Conservation (phyloP, 2,329 filamentous ascomycete genomes). For the Ceratocystiopsis minuta region DNA sequence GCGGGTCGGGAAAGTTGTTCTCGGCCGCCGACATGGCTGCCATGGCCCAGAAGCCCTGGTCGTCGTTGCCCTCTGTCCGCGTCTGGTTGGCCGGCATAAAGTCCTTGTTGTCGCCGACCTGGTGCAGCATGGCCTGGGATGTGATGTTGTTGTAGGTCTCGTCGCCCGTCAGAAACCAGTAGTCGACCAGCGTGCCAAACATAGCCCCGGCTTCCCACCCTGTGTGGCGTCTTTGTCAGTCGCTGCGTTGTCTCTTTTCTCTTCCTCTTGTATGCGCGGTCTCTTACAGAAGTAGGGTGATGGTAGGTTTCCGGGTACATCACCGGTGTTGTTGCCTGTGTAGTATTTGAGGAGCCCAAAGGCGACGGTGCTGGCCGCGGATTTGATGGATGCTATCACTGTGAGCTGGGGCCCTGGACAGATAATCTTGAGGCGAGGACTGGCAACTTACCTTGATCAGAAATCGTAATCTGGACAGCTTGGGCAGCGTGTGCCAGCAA, state of each 20-base stretch:
- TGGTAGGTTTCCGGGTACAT: slow-evolving; percentile 38
- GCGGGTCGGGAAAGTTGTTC: slow-evolving; percentile 53
- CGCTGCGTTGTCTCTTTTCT: no score
- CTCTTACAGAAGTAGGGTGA: slow-evolving; percentile 44
- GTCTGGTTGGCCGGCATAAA: slow-evolving; percentile 53
- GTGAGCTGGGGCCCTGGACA: background rate
- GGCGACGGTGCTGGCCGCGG: slow-evolving; percentile 26
- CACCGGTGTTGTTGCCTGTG: slow-evolving; percentile 40
- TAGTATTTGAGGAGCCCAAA: slow-evolving; percentile 25
- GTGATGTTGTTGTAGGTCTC: slow-evolving; percentile 42
- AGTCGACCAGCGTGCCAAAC: slow-evolving; percentile 54
- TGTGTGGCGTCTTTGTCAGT: slow-evolving; percentile 8
- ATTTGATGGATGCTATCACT: slow-evolving; percentile 30
- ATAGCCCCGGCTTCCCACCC: slow-evolving; percentile 60
- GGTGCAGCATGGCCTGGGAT: slow-evolving; percentile 40
- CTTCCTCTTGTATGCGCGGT: no score
- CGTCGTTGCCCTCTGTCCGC: slow-evolving; percentile 47
- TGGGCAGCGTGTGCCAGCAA: slow-evolving; percentile 6
- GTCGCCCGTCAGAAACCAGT: slow-evolving; percentile 54
- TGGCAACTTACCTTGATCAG: slow-evolving; percentile 2
- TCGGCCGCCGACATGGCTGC: slow-evolving; percentile 65
- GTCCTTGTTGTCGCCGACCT: slow-evolving; percentile 38
- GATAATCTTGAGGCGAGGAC: background rate
- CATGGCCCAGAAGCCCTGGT: slow-evolving; percentile 75
- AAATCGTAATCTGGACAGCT: slow-evolving; percentile 7